Conservation (phyloP, 1,284 basidiomycete genomes). For the Papiliotrema laurentii region DNA sequence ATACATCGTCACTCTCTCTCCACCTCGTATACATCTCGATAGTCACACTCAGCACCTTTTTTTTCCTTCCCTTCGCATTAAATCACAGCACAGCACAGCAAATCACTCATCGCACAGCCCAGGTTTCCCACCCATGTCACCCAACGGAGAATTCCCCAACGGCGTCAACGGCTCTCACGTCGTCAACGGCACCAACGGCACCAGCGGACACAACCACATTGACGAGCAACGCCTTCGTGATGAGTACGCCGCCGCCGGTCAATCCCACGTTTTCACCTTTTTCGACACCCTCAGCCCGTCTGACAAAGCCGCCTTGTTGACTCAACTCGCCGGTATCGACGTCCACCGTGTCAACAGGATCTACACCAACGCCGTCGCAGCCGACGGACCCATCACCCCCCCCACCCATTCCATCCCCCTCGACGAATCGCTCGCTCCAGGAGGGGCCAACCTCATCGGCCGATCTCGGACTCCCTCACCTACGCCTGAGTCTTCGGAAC, state of each 20-base stretch:
- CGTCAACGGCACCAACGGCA: not conserved
- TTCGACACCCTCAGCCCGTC: constrained; percentile 66
- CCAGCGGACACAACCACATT: not conserved
- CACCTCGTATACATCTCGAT: not conserved
- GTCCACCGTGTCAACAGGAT: constrained; percentile 87
- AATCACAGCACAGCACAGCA: no score
- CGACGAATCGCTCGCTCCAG: constrained; percentile 62
- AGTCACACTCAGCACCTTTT: no score
- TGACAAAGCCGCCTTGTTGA: constrained; percentile 62
- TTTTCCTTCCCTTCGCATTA: no score
- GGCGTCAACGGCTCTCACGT: not conserved
- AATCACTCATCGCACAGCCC: not conserved
- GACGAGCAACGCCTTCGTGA: constrained; percentile 15
- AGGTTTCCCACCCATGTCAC: not conserved
- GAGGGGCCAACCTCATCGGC: constrained; percentile 19
- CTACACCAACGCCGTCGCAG: constrained; percentile 68
- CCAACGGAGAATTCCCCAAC: not conserved
- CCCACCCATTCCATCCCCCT: constrained; percentile 47
- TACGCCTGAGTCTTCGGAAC: constrained; percentile 17
- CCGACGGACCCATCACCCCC: constrained; percentile 55
- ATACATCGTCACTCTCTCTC: no score
- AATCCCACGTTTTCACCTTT: constrained; percentile 85
- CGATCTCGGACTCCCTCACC: constrained; percentile 31
- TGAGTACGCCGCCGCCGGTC: constrained; percentile 72
- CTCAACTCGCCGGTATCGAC: constrained; percentile 77